Base-by-base conservation (phyloP, 495 filamentous ascomycete genomes). In the Podospora anserina region DNA sequence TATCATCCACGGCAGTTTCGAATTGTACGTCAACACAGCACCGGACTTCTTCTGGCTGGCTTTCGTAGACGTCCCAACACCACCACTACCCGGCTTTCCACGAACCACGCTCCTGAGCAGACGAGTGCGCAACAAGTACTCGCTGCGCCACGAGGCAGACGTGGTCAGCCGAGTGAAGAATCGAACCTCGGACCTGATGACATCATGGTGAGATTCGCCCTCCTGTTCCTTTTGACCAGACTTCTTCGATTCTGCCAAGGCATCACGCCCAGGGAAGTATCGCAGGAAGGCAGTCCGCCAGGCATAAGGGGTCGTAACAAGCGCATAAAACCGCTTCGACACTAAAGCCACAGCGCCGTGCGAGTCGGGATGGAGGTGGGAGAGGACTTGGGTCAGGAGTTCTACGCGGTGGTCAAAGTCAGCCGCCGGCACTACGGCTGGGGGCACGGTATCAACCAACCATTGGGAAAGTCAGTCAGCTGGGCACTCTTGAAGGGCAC, bases 261-360 rank as follows among this genome's bases (percentile, higher is more conserved):
- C 79, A 66, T 90, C 86, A 4, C 88, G 86, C 0, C 90, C 93
- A 0, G 91, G 91, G 75, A 97, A 97, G 81, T 88, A 94, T 15
- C 93, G 91, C 58, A 91, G 86, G 72, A 97, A 97, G 1, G 93
- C 94, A 66, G 89, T 90, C 60, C 92, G 85, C 94, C 94, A 97
- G 3, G 93, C 92, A 78, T 96, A 92, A 2, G 92, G 93, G 2
- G 90, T 92, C 2, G 91, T 96, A 58, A 96, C 90, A 66, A 97
- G 80, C 53, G 82, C 79, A 76, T 95, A 90, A 77, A 97, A 94
- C 63, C 90, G 91, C 72, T 88, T 88, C 32, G 92, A 97, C 19
- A 97, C 93, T 56, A 94, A 81, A 9, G 92, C 87, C 2, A 94
- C 89, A 5, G 89, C 83, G 5, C 87, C 88, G 61, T 97, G 85